These are phyloP conservation scores for Leccinum subrobustum DNA, from an alignment of 1,284 basidiomycete genomes.

Conservation along the genomic window DNA sequence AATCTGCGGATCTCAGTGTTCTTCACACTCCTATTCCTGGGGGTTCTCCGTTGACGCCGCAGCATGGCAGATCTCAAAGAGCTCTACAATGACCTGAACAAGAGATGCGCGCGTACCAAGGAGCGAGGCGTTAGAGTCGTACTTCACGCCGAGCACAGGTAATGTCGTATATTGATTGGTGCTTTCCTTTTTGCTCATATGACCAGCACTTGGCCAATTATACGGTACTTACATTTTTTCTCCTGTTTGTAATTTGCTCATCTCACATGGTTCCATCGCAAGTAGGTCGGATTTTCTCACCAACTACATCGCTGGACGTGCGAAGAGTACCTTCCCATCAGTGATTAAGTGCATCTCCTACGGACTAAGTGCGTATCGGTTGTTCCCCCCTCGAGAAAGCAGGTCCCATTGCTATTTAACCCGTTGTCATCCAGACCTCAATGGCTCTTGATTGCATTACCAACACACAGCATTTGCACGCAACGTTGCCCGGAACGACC, in stretches of 20 bases:
- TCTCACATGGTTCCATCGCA: constrained; percentile 27
- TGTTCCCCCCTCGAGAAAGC: no score
- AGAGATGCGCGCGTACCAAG: constrained; percentile 51
- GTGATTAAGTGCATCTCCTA: constrained; percentile 87
- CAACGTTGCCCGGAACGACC: no score
- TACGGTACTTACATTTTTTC: constrained; percentile 46
- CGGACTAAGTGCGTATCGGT: constrained; percentile 38
- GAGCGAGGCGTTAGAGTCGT: constrained; percentile 64
- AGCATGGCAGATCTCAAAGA: constrained; percentile 47
- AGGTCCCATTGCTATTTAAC: no score
- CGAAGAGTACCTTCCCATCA: constrained; percentile 61
- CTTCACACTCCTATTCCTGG: not conserved
- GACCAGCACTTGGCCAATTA: constrained; percentile 57
- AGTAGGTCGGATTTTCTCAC: constrained; percentile 86
- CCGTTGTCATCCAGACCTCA: no score
- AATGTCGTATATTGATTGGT: not conserved
- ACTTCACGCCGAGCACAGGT: constrained; percentile 83
- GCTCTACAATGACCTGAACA: no score
- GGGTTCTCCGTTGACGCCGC: constrained; percentile 38
- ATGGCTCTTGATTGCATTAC: no score
- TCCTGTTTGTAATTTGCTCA: not conserved
- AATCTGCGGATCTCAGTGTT: no score
- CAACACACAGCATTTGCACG: no score
- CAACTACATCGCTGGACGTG: constrained; percentile 60
- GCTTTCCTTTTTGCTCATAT: not conserved